Evolutionary conservation across 2,329 filamentous ascomycete genomes (phyloP), one percentile per base, ranked within the genome.

Genomic region (Aschersonia sp.): DNA sequence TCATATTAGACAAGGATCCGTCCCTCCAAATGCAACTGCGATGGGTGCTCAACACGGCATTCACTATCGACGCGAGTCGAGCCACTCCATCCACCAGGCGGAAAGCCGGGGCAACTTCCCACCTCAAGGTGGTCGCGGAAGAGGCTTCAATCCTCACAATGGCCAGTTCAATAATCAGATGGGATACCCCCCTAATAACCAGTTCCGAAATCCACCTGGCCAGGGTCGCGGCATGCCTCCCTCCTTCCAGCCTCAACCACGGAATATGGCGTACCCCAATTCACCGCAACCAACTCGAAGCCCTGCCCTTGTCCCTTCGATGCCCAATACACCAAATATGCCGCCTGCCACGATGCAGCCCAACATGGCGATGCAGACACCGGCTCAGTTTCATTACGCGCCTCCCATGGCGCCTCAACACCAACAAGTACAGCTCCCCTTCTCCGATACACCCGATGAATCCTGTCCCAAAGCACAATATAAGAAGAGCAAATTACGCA

Each of bases 1-100:
- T 60, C 80, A 87, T 66, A 76, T 83, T 67, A 79, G 83, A 69
- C 77, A 82, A 47, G 69, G 74, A 52, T 78, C 79, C 44, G 71
- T 78, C 55, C 74, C 78, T 50, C 77, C 81, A 55, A 76, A 76
- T 54, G 74, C 76, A 50, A 71, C 76, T 53, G 71, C 74, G 50
- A 71, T 80, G 56, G 76, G 74, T 50, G 68, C 77, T 47, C 83
- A 84, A 58, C 74, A 79, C n/a, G 77, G 76, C 43, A 60, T 69
- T 53, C 89, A 97, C 66, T 77, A 87, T 57, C 84, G 90, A 58
- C 83, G 87, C 56, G 84, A 90, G 62, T 95, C 90, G 32, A 83
- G 83, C 39, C 87, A 92, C 59, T 94, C 87, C 29, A 75, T 80
- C 53, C 84, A 90, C 50, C 58, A 90, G 50, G 58, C 62, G 44